These are phyloP conservation scores for Neurospora pannonica DNA, from an alignment of 495 filamentous ascomycete genomes.

Conservation along the genomic window DNA sequence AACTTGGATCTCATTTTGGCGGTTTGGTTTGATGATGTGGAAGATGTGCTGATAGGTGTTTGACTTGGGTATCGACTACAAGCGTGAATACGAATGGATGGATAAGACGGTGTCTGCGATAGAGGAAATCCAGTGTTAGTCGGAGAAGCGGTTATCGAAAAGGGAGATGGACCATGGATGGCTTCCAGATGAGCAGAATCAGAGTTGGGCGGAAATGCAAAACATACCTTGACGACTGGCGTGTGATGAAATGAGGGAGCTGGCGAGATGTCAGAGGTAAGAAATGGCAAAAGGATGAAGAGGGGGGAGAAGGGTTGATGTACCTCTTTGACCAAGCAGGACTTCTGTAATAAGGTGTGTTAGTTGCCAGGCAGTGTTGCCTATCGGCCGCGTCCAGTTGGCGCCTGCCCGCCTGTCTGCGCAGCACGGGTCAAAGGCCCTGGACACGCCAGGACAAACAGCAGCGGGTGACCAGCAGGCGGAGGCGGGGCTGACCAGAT, in stretches of 20 bases:
- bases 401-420: background rate
- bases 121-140: background rate
- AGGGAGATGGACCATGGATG: background rate
- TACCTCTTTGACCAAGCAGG: background rate
- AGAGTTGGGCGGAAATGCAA: background rate
- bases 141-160: background rate
- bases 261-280: background rate
- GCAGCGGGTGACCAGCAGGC: background rate
- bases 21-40: conserved; percentile 10
- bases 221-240: background rate
- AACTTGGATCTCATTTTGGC: conserved; percentile 91
- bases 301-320: background rate
- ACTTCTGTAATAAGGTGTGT: background rate
- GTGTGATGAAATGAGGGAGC: background rate
- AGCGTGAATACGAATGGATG: background rate
- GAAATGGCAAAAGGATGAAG: background rate
- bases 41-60: background rate
- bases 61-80: background rate
- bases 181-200: background rate
- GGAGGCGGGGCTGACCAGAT: conserved; percentile 23
- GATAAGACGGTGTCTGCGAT: background rate
- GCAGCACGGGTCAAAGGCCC: background rate
- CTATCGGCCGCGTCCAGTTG: background rate
- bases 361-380: background rate
- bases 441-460: background rate